Evolutionary conservation across 2,329 filamentous ascomycete genomes (phyloP), one percentile per base, ranked within the genome.

Genomic region (Phoma sp.): DNA sequence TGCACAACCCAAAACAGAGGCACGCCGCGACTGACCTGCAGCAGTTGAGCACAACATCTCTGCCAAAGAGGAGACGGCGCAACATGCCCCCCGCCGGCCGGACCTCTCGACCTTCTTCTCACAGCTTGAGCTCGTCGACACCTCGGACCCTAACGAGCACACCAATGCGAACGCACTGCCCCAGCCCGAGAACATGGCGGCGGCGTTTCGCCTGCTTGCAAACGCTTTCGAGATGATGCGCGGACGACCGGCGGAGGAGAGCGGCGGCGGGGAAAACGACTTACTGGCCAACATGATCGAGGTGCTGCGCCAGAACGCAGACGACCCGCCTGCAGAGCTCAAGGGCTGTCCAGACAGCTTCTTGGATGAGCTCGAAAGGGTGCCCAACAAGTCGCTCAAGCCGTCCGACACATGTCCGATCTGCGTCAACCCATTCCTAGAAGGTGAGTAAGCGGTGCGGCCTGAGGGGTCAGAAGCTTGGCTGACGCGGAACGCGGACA

Each of bases 51-150:
- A 82, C 71, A 78, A 77, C 69, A 79, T 82, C 62, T 64, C 75
- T 46, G 61, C 72, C 43, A 69, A 76, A 35, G 65, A 76, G 21
- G 55, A 69, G 53, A 72, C 69, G 51, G 61, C 72, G 48, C 68
- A 69, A 58, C 74, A 75, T 17, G 73, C 74, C 31, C 75, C 76
- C 49, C 84, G 84, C 60, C 82, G 85, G 46, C 86, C 86, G 25
- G 86, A 88, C 70, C 81, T 88, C 36, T 85, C 82, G 36, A 86
- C 85, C 64, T 88, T 88, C 78, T 87, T 87, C 76, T 80, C 81
- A 53, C 82, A 83, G 39, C 82, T 88, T 56, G 83, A 87, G 64
- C 81, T 85, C 52, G 77, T 82, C 27, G 80, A 82, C 57, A 85
- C 82, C 8, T 82, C 80, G 27, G 79, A 82, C 67, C 74, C 78